phyloP scores from a whole-genome alignment of 1,284 basidiomycete species.

The Waitea zeae region DNA sequence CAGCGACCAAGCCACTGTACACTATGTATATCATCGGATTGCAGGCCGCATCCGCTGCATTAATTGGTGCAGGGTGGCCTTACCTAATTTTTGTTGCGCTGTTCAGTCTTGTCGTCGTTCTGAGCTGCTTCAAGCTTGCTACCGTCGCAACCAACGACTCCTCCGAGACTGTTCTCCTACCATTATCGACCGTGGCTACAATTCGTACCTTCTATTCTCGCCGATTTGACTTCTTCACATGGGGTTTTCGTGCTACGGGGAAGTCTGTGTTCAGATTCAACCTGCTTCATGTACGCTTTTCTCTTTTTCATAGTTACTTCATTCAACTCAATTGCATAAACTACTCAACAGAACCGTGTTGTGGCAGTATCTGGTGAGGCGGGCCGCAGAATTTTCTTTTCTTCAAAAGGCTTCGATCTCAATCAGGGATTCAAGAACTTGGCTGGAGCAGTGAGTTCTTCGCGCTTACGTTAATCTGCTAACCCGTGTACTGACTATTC shows the following conservation, averaged over 20 bases:
- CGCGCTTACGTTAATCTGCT: no score
- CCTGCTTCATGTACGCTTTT: constrained; percentile 32
- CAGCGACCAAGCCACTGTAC: no score
- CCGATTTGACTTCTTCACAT: constrained; percentile 52
- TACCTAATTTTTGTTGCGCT: constrained; percentile 36
- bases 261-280: constrained; percentile 48
- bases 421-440: constrained; percentile 61
- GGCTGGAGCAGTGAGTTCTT: constrained; percentile 49
- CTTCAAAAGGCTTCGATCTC: constrained; percentile 47
- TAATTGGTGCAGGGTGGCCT: constrained; percentile 36
- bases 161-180: constrained; percentile 34
- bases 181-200: constrained; percentile 34
- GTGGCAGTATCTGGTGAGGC: constrained; percentile 55
- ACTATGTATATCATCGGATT: constrained; percentile 38
- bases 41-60: constrained; percentile 34
- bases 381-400: constrained; percentile 50
- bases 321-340: constrained; percentile 9
- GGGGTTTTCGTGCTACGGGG: constrained; percentile 47
- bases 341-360: constrained; percentile 33
- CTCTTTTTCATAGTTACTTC: constrained; percentile 7
- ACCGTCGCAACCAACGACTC: constrained; percentile 15
- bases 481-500: no score
- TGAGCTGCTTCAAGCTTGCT: constrained; percentile 22
- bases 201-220: constrained; percentile 44
- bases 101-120: constrained; percentile 31